A percentile compares a stretch with the other conserved stretches of the same genome.
Conservation (phyloP, 2,329 filamentous ascomycete genomes). For the Aspergillus sp. region DNA sequence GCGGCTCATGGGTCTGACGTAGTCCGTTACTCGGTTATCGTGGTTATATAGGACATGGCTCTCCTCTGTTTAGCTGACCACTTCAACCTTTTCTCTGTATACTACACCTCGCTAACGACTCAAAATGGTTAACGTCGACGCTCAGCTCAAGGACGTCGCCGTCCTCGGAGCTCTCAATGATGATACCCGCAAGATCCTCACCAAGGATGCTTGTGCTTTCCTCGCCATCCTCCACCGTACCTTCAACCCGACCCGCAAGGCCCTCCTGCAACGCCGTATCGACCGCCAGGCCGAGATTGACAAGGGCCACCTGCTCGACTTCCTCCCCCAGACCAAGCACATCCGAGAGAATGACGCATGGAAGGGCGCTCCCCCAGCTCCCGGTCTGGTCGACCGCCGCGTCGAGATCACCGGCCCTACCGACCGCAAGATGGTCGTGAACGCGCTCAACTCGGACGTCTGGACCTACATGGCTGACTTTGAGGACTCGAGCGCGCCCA, state of each 20-base stretch:
- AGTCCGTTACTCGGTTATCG: constrained; percentile 4
- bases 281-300: constrained; percentile 89
- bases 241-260: constrained; percentile 85
- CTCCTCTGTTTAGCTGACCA: no score
- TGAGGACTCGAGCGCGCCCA: constrained; percentile 91
- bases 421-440: constrained; percentile 98
- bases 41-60: neutral
- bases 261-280: constrained; percentile 77
- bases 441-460: constrained; percentile 89
- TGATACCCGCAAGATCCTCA: constrained; percentile 82
- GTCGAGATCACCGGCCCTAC: constrained; percentile 97
- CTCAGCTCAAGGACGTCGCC: constrained; percentile 79
- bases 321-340: constrained; percentile 90
- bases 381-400: constrained; percentile 84
- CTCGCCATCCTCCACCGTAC: constrained; percentile 89
- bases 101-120: no score
- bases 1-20: constrained; percentile 18
- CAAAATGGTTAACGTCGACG: constrained; percentile 63
- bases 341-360: constrained; percentile 91
- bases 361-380: constrained; percentile 86
- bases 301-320: constrained; percentile 80
- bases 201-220: constrained; percentile 82
- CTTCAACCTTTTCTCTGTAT: no score
- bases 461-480: constrained; percentile 99
- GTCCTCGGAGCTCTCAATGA: constrained; percentile 74